Evolutionary conservation across 257 asterid species (phyloP), one percentile per base, ranked within the genome.

Genomic region (Ocimum tenuiflorum): DNA sequence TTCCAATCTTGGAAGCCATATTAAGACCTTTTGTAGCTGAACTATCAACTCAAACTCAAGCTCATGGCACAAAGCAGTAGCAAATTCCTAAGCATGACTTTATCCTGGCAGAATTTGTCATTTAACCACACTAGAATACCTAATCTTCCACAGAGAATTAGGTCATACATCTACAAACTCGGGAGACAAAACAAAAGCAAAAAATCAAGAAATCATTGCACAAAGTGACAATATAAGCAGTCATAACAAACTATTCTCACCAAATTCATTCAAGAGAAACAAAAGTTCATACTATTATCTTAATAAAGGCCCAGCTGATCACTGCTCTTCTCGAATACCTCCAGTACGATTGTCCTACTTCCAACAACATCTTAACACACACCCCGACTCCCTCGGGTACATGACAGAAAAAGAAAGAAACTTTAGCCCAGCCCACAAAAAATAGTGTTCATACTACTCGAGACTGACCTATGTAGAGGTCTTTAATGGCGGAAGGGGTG

Each of bases 401-500:
- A n/a, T n/a, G n/a, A n/a, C n/a, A n/a, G n/a, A n/a, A n/a, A 20
- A 35, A 23, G 2, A 17, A 19, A 18, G 17, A 43, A 57, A 58
- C 23, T 50, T 35, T 6, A 13, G 31, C 22, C 15, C 54, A 67
- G 12, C 58, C 36, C 59, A 65, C 31, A 20, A 24, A 38, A 48
- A 22, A 5, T 0, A 17, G 42, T 19, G 11, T 0, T 49, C 8
- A 43, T 18, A 24, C 15, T 18, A 41, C 22, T 43, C 35, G 1
- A 45, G 18, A 43, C 50, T 63, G 66, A 78, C 90, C 94, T 73
- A 84, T 79, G 49, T 70, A 68, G 67, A 81, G 89, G 86, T 82
- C 81, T 73, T 63, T 77, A 47, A 87, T 60, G 76, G 61, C 75
- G 55, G 83, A 79, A 68, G 85, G 86, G 58, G 89, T 69, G 66